Evolutionary conservation across 2,329 filamentous ascomycete genomes (phyloP).

Genomic region (Esteya vermicola): DNA sequence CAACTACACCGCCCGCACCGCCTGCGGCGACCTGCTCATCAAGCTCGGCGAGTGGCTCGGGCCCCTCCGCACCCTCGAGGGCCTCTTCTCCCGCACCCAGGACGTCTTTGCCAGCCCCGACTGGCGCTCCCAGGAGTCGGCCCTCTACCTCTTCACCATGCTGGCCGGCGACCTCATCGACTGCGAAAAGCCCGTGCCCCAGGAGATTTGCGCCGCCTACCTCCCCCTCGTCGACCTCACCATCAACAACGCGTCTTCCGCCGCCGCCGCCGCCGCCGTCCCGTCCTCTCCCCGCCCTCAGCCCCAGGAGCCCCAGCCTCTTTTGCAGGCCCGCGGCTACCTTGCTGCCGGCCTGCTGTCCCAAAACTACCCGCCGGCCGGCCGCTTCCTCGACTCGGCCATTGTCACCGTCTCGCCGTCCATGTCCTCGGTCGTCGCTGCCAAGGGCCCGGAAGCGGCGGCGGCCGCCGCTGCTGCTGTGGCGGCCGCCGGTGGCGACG

Average conservation of each 20-base stretch:
- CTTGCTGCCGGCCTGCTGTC: conserved; percentile 71
- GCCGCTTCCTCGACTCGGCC: conserved; percentile 54
- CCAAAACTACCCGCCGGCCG: conserved; percentile 50
- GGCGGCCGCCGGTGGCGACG: no score
- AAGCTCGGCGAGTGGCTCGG: conserved; percentile 87
- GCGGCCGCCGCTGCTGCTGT: no score
- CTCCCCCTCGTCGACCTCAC: conserved; percentile 69
- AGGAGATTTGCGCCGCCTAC: conserved; percentile 57
- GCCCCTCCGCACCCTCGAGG: conserved; percentile 60
- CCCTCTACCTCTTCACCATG: conserved; percentile 74
- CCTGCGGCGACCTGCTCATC: conserved; percentile 81
- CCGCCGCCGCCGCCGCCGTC: no score
- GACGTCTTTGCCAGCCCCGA: conserved; percentile 44
- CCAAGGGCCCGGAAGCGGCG: no score
- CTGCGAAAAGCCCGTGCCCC: conserved; percentile 53
- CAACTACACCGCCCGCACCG: conserved; percentile 90
- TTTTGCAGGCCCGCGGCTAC: conserved; percentile 77
- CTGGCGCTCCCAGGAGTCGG: conserved; percentile 60
- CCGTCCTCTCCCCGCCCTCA: no score
- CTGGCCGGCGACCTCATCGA: conserved; percentile 74
- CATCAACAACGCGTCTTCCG: conserved; percentile 51
- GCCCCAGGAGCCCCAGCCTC: conserved; percentile 47
- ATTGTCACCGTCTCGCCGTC: conserved; percentile 59
- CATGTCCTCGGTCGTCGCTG: no score
- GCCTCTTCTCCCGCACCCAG: conserved; percentile 63